Percentiles rank a stretch among this genome's conserved stretches.
Conservation (phyloP, 331 rosid genomes). For the Prunus yedoensis region DNA sequence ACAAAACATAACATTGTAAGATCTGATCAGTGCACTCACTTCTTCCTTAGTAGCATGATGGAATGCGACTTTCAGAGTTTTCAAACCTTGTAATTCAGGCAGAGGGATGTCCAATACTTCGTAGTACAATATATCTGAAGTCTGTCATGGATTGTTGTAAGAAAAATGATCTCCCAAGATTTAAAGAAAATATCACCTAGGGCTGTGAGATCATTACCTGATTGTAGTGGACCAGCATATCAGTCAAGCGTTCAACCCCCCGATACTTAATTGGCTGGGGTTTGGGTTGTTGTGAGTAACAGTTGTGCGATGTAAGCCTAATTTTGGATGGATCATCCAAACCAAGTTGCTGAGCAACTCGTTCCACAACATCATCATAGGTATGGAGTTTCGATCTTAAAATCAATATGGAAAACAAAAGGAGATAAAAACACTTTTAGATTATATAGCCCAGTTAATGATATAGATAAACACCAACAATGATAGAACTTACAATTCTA, state of each 20-base stretch:
- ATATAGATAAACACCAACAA: conserved; percentile 27
- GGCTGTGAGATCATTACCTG: conserved; percentile 50
- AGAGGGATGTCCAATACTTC: conserved; percentile 92
- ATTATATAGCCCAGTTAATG: neutral
- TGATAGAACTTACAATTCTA: conserved; percentile 68
- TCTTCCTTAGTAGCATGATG: conserved; percentile 85
- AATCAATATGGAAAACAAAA: conserved; percentile 15
- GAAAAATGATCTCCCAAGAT: conserved; percentile 14
- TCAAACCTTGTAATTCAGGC: conserved; percentile 89
- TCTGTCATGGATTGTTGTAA: conserved; percentile 41
- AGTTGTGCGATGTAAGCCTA: conserved; percentile 85
- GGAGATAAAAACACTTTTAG: conserved; percentile 13
- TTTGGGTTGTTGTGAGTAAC: conserved; percentile 93
- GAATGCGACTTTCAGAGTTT: conserved; percentile 87
- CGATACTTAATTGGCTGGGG: conserved; percentile 87
- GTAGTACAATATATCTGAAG: conserved; percentile 78
- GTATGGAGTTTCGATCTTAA: conserved; percentile 81
- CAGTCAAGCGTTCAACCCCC: conserved; percentile 77
- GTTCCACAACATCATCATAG: conserved; percentile 86
- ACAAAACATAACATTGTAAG: conserved; percentile 10
- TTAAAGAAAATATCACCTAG: conserved; percentile 16
- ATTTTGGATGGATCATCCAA: conserved; percentile 79
- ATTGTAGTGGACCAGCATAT: conserved; percentile 89
- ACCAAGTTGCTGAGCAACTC: conserved; percentile 76
- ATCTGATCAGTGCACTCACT: conserved; percentile 46